phyloP scores from a whole-genome alignment of 495 filamentous ascomycete species.

The Cudoniella acicularis region DNA sequence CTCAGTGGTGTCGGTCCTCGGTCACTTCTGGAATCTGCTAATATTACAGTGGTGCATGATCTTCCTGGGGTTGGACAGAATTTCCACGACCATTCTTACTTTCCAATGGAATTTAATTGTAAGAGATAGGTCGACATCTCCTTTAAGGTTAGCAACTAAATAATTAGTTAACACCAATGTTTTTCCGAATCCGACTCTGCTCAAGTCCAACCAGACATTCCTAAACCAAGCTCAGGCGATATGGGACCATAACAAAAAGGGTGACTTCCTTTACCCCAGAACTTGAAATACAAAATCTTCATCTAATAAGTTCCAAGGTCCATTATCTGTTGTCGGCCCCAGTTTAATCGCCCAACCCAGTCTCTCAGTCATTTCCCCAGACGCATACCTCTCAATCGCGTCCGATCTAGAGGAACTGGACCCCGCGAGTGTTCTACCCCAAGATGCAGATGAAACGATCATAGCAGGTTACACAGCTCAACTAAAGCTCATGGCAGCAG shows the following conservation, averaged over 20 bases:
- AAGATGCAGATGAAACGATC: slow-evolving; percentile 31
- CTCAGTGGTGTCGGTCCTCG: slow-evolving; percentile 51
- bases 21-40: slow-evolving; percentile 25
- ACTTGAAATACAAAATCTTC: neutral
- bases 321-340: neutral
- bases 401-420: slow-evolving; percentile 27
- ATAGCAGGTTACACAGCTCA: slow-evolving; percentile 40
- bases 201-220: neutral
- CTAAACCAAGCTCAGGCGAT: neutral
- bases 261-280: neutral
- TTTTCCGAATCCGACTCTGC: neutral
- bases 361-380: slow-evolving; percentile 30
- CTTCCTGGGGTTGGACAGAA: slow-evolving; percentile 40
- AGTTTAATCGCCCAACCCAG: neutral
- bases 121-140: slow-evolving; percentile 7
- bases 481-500: slow-evolving; percentile 37
- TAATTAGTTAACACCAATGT: neutral
- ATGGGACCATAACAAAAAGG: neutral
- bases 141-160: neutral
- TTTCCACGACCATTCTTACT: slow-evolving; percentile 35
- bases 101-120: slow-evolving; percentile 36
- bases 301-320: neutral
- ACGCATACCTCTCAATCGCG: slow-evolving; percentile 29
- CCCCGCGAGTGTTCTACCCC: slow-evolving; percentile 32
- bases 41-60: slow-evolving; percentile 29